Percentiles rank a stretch among this genome's conserved stretches.
These are phyloP conservation scores for Albugo candida DNA, from an alignment of 352 stramenopile species.

Conservation along the genomic window DNA sequence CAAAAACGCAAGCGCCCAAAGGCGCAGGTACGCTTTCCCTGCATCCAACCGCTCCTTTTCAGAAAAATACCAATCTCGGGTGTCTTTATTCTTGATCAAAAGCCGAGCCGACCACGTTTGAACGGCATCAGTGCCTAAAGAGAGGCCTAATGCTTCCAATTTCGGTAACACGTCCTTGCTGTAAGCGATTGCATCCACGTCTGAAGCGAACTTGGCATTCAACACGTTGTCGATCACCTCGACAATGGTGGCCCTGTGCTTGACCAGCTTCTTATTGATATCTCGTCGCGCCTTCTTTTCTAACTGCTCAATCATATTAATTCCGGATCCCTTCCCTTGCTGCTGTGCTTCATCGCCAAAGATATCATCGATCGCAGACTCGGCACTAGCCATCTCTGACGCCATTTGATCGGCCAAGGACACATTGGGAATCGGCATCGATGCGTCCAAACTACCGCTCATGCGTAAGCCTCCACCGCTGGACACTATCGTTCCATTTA, in stretches of 20 bases:
- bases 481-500: background rate
- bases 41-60: slow-evolving; percentile 63
- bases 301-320: slow-evolving; percentile 75
- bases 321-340: slow-evolving; percentile 33
- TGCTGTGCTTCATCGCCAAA: slow-evolving; percentile 57
- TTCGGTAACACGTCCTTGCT: slow-evolving; percentile 31
- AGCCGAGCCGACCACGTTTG: slow-evolving; percentile 71
- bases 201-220: slow-evolving; percentile 20
- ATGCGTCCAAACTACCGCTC: background rate
- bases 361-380: slow-evolving; percentile 67
- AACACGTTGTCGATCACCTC: slow-evolving; percentile 29
- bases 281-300: slow-evolving; percentile 73
- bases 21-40: slow-evolving; percentile 44
- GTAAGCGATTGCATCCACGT: slow-evolving; percentile 55
- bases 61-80: slow-evolving; percentile 65
- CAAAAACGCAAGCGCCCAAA: slow-evolving; percentile 68
- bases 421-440: slow-evolving; percentile 6
- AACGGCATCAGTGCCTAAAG: slow-evolving; percentile 37
- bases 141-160: slow-evolving; percentile 42
- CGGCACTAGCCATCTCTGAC: slow-evolving; percentile 47
- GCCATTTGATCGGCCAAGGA: slow-evolving; percentile 75
- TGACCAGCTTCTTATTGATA: slow-evolving; percentile 75
- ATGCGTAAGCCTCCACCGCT: background rate
- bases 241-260: slow-evolving; percentile 46
- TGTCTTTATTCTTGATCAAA: slow-evolving; percentile 79